A percentile compares a stretch with the other conserved stretches of the same genome.
Evolutionary conservation across 75 land plant genomes (phyloP).

Genomic region (Cunninghamia lanceolata): DNA sequence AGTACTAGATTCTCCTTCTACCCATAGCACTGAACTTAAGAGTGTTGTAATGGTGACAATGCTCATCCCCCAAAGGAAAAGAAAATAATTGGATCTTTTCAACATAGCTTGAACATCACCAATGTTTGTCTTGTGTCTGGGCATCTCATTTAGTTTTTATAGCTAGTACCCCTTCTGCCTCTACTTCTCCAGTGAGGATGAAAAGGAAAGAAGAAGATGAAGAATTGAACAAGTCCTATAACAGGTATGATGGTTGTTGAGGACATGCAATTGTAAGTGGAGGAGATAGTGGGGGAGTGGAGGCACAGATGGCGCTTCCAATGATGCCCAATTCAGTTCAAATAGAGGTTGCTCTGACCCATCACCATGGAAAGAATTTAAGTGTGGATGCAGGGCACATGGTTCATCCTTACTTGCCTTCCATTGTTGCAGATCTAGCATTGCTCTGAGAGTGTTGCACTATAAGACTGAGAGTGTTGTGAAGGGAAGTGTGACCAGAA

Average conservation of each 20-base stretch:
- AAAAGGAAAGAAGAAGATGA: background rate
- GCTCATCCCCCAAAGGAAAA: constrained; percentile 56
- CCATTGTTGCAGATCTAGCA: constrained; percentile 73
- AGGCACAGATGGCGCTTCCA: constrained; percentile 75
- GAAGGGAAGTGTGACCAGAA: constrained; percentile 77
- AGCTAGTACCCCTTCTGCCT: constrained; percentile 16
- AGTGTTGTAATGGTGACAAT: constrained; percentile 39
- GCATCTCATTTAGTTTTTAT: constrained; percentile 57
- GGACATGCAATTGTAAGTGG: constrained; percentile 49
- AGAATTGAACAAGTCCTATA: constrained; percentile 36
- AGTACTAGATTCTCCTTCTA: constrained; percentile 68
- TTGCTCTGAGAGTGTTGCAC: constrained; percentile 33
- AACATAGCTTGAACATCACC: constrained; percentile 56
- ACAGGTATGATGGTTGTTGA: constrained; percentile 79
- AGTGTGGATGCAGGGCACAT: constrained; percentile 30
- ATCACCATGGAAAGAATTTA: constrained; percentile 5
- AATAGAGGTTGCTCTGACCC: constrained; percentile 53
- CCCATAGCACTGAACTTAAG: background rate
- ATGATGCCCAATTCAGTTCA: constrained; percentile 79
- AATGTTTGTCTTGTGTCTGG: constrained; percentile 43
- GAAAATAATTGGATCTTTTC: constrained; percentile 84
- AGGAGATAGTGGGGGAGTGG: constrained; percentile 18
- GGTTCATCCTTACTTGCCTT: constrained; percentile 71
- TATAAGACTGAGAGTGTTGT: constrained; percentile 36
- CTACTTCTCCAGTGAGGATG: background rate